These are phyloP conservation scores for Solanum clarkiae DNA, from an alignment of 257 asterid genomes.

Conservation along the genomic window DNA sequence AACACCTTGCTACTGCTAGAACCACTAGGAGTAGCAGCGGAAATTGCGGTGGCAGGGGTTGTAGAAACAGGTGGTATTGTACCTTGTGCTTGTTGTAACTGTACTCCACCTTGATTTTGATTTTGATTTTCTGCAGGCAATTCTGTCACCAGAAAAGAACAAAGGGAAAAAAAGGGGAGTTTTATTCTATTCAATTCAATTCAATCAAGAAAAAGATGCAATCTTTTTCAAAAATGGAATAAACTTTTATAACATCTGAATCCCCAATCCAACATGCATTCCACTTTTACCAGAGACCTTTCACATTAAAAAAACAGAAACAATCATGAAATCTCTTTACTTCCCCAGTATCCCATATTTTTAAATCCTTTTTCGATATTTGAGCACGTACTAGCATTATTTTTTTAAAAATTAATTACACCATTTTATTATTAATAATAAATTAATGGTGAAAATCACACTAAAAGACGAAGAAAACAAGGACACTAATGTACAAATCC, in stretches of 20 bases:
- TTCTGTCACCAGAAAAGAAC: conserved; percentile 22
- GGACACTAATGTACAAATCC: conserved; percentile 16
- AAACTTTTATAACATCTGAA: conserved; percentile 19
- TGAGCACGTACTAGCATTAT: conserved; percentile 6
- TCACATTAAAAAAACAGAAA: conserved; percentile 25
- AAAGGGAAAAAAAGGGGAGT: not conserved
- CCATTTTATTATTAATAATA: not conserved
- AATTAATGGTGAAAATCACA: not conserved
- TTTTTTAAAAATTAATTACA: not conserved
- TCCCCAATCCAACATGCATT: conserved; percentile 18
- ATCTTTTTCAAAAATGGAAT: conserved; percentile 9
- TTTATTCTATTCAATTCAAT: not conserved
- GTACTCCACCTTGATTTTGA: conserved; percentile 28
- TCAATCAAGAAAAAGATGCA: conserved; percentile 8
- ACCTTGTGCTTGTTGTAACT: conserved; percentile 24
- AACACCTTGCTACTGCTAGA: conserved; percentile 19
- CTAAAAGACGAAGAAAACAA: conserved; percentile 6
- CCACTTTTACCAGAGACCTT: conserved; percentile 17
- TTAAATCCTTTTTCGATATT: conserved; percentile 14
- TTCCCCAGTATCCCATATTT: not conserved
- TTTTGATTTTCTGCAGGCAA: conserved; percentile 29
- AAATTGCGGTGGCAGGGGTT: not conserved
- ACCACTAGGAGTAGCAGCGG: conserved; percentile 8
- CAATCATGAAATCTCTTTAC: conserved; percentile 40
- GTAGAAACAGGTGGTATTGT: not conserved